Percentiles rank a stretch among this genome's conserved stretches.
These are phyloP conservation scores for Elsinoe perseae DNA, from an alignment of 2,329 filamentous ascomycete species.

Conservation along the genomic window DNA sequence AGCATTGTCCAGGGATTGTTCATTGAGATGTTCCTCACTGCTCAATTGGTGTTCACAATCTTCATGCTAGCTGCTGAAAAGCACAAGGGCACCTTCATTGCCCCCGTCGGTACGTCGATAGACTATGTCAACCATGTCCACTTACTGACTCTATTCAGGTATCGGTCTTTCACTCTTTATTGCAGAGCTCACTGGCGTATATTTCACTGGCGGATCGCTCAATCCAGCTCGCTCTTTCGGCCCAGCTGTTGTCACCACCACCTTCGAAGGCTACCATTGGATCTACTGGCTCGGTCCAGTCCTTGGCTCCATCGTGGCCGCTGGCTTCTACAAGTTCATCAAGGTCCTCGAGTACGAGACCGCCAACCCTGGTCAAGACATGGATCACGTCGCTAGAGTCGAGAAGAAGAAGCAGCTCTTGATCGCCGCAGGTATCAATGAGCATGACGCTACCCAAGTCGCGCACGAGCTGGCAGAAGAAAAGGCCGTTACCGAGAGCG, in stretches of 20 bases:
- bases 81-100: slow-evolving; percentile 39
- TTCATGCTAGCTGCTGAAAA: slow-evolving; percentile 37
- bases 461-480: slow-evolving; percentile 18
- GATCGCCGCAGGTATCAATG: slow-evolving; percentile 22
- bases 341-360: slow-evolving; percentile 30
- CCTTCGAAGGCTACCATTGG: slow-evolving; percentile 29
- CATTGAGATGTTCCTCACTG: slow-evolving; percentile 36
- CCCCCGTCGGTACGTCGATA: slow-evolving; percentile 27
- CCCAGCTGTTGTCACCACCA: slow-evolving; percentile 24
- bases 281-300: slow-evolving; percentile 30
- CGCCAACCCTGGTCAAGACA: slow-evolving; percentile 28
- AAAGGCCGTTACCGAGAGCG: slow-evolving; percentile 13
- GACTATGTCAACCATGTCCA: slow-evolving; percentile 46
- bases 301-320: slow-evolving; percentile 26
- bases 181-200: slow-evolving; percentile 35
- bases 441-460: slow-evolving; percentile 19
- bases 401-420: slow-evolving; percentile 19
- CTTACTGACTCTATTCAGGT: slow-evolving; percentile 9
- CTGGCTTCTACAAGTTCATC: slow-evolving; percentile 30
- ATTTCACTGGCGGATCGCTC: slow-evolving; percentile 32
- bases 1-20: slow-evolving; percentile 33
- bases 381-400: slow-evolving; percentile 19
- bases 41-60: slow-evolving; percentile 36
- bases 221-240: slow-evolving; percentile 33
- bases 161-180: slow-evolving; percentile 43